Base-by-base conservation (phyloP, 106 monocot species). In the Agapanthus africanus region DNA sequence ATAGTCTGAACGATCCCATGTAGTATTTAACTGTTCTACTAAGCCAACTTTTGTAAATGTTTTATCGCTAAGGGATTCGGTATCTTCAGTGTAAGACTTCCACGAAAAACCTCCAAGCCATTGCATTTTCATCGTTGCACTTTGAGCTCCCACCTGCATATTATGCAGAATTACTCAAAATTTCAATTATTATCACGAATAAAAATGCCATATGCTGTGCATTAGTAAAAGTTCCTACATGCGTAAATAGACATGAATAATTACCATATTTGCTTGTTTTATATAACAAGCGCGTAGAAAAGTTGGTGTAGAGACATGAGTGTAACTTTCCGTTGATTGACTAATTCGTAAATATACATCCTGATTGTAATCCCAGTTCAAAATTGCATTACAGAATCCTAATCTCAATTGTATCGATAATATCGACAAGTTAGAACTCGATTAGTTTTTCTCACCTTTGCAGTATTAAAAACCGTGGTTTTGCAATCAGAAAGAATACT, bases 401-500 rank as follows among this genome's bases (percentile, higher is more conserved):
- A 16, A 57, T 16, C 0, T 8, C 6, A 57, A 57, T 25, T 19
- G 7, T 16, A 57, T 57, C 26, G 1, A 10, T 3, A 47, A 32
- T 19, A 31, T 15, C 30, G 2, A 63, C 7, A 39, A 39, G 22
- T 54, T 65, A 25, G 11, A 65, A 25, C 11, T 65, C 13, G 11
- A 40, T 25, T 40, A 36, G 3, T 22, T 38, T 63, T 21, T 31
- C 62, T 87, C 66, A 99, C 97, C 82, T 71, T 89, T 51, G 97
- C 97, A 51, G 87, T 99, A 73, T 99, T 99, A 69, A 81, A 99
- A 59, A 90, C 87, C 63, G 79, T 72, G 41, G 82, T 99, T 76
- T 81, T 89, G 76, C 97, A 99, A 39, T 99, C 90, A 37, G 97
- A 92, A 72, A 99, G 91, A 63, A 99, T 81, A 81, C 89, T 92